Evolutionary conservation across 2,329 filamentous ascomycete species (phyloP), one percentile per base, ranked within the genome.

Genomic region (Fusarium praegraminearum): DNA sequence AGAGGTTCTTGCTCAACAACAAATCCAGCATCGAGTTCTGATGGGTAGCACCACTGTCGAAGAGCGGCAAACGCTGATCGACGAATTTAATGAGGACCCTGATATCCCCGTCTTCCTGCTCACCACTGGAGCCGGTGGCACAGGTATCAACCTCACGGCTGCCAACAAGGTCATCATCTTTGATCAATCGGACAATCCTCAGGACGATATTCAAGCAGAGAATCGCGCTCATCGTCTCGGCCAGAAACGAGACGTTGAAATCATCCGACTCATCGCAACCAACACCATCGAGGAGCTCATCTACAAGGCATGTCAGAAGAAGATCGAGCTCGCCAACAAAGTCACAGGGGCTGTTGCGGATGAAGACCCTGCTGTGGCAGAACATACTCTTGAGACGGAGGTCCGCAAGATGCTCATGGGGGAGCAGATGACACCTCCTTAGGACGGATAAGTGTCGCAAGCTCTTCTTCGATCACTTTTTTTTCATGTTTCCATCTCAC

Each of bases 151-250:
- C 79, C 82, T 99, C 57, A 96, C 95, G 10, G 93, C 92, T 36
- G 96, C 96, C 7, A 98, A 98, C 83, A 98, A 98, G 81, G 95
- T 99, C 73, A 89, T 99, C 80, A 96, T 99, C 75, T 98, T 98
- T 78, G 96, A 99, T 80, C 92, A 92, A 69, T 93, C 91, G n/a
- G 97, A 98, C 82, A 99, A 99, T 74, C 96, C 96, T 0, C 96
- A 99, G 77, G 95, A 98, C 73, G 96, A 99, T 77, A 90, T 97
- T n/a, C 96, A 99, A 79, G 96, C 96, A 0, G 96, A 98, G 83
- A 98, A 99, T 78, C 90, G 96, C 20, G 96, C 96, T 0, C 96
- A 99, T 80, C 91, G 96, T 16, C 93, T 99, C 11, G 96, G 96
- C 0, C 96, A 99, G 83, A 94, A 88, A 32, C 86, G 93, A 18